Base-by-base conservation (phyloP, 768 basidiomycete genomes). In the Cystobasidiopsis lactophilus region DNA sequence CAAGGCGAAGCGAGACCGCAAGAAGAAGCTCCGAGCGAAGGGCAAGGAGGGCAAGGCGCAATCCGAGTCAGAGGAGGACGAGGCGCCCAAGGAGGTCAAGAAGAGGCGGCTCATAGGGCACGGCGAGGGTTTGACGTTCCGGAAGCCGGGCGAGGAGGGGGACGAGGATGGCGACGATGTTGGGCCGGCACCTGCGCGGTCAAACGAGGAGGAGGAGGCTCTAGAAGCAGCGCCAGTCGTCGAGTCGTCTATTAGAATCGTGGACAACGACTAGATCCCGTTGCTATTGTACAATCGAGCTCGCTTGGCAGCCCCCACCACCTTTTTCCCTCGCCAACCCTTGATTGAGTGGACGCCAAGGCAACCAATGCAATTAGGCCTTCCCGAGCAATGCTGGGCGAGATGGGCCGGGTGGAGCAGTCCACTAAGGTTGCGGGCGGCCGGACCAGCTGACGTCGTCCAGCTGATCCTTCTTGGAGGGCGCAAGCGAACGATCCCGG, bases 1-100 rank as follows among this genome's bases (percentile, higher is more conserved):
- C 66, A 75, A 93, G 19, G 82, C 83, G 16, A 95, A 83, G 66
- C 71, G 93, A 41, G 82, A 80, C 66, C 93, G 91, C 73, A 85
- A 85, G 72, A 96, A 89, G 66, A 80, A 75, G 57, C 70, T 76
- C 47, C 66, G 74, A 37, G 38, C 31, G 11, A 43, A 57, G 35
- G 40, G 33, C 18, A 52, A 2, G 39, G 19, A 27, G n/a, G 23
- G 19, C 21, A 26, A 26, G 24, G 21, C 40, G 39, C 24, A 33
- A 11, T 40, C 18, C 3, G 35, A 30, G 21, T 54, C 39, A 7
- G 53, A 52, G n/a, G 50, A 30, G 5, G 52, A 48, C 27, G 27
- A 29, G 9, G 50, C 19, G 51, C 29, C 10, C 26, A 26, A 16
- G 35, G 33, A 26, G 50, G 35, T 35, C 23, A 57, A 57, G 49